phyloP scores from a whole-genome alignment of 371 early-diverging fungal genomes.

The Blakeslea trispora region DNA sequence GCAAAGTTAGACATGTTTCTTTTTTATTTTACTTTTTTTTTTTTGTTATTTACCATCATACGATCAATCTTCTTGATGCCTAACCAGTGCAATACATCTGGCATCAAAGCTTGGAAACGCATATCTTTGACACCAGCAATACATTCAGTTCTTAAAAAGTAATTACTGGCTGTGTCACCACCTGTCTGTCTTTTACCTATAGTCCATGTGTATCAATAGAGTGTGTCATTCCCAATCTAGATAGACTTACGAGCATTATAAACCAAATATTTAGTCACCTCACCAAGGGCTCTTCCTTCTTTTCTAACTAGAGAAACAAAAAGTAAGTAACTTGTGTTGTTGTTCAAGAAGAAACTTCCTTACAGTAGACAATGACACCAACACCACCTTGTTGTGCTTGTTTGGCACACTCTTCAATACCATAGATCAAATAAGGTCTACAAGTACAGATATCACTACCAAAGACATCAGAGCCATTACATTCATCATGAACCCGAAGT shows the following conservation, averaged over 20 bases:
- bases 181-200: constrained; percentile 75
- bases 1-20: no score
- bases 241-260: constrained; percentile 87
- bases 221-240: neutral
- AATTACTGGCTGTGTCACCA: constrained; percentile 89
- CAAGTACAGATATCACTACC: constrained; percentile 94
- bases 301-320: constrained; percentile 67
- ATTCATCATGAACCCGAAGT: constrained; percentile 91
- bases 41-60: constrained; percentile 68
- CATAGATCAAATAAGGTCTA: constrained; percentile 92
- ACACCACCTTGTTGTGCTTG: constrained; percentile 93
- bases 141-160: constrained; percentile 91
- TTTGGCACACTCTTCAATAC: constrained; percentile 89
- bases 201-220: neutral
- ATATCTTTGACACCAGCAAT: constrained; percentile 97
- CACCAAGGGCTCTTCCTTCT: constrained; percentile 95
- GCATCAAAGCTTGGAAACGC: constrained; percentile 98
- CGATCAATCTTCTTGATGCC: constrained; percentile 94
- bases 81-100: constrained; percentile 96
- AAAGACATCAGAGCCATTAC: constrained; percentile 95
- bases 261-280: constrained; percentile 95
- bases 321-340: no score
- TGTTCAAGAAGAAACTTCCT: constrained; percentile 9
- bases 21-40: no score
- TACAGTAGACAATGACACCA: constrained; percentile 92